A percentile compares a stretch with the other conserved stretches of the same genome.
phyloP scores from a whole-genome alignment of 2,329 filamentous ascomycete species.

The Penicillium sp. region DNA sequence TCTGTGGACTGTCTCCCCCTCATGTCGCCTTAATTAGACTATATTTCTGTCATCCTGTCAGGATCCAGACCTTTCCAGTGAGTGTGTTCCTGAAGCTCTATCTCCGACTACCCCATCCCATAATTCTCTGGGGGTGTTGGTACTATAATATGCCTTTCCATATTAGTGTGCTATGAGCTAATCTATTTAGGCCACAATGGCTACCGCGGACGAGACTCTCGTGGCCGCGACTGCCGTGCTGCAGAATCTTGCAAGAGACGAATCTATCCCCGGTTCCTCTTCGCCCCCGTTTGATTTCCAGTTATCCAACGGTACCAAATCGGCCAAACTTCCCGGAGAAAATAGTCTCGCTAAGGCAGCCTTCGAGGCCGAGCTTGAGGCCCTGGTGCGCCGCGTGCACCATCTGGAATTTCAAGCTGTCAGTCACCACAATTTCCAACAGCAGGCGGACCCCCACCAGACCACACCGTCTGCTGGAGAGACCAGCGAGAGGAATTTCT shows the following conservation, averaged over 20 bases:
- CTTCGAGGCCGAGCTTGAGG: slow-evolving; percentile 73
- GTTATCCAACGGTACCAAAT: slow-evolving; percentile 43
- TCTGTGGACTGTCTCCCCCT: slow-evolving; percentile 5
- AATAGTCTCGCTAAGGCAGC: slow-evolving; percentile 65
- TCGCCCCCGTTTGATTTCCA: slow-evolving; percentile 32
- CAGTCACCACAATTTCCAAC: too few species aligned
- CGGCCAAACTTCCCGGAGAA: slow-evolving; percentile 66
- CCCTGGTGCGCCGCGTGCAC: slow-evolving; percentile 67
- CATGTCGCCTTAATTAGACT: slow-evolving; percentile 26
- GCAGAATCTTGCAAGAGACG: slow-evolving; percentile 39
- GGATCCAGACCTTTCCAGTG: slow-evolving; percentile 24
- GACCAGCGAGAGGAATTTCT: slow-evolving; percentile 42
- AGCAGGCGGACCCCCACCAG: slow-evolving; percentile 54
- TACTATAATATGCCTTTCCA: background rate
- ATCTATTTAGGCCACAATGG: slow-evolving; percentile 36
- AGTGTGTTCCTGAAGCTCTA: slow-evolving; percentile 10
- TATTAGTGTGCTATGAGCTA: slow-evolving; percentile 6
- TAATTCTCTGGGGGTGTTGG: background rate
- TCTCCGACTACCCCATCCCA: background rate
- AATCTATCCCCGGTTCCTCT: slow-evolving; percentile 27
- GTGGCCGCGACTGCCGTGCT: slow-evolving; percentile 41
- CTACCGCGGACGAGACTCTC: slow-evolving; percentile 41
- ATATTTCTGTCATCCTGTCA: slow-evolving; percentile 21
- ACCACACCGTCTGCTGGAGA: slow-evolving; percentile 50
- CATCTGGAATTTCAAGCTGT: slow-evolving; percentile 71